A percentile compares a stretch with the other conserved stretches of the same genome.
Evolutionary conservation across 1,139 yeast genomes (phyloP).

Genomic region (Meyerozyma carpophila): DNA sequence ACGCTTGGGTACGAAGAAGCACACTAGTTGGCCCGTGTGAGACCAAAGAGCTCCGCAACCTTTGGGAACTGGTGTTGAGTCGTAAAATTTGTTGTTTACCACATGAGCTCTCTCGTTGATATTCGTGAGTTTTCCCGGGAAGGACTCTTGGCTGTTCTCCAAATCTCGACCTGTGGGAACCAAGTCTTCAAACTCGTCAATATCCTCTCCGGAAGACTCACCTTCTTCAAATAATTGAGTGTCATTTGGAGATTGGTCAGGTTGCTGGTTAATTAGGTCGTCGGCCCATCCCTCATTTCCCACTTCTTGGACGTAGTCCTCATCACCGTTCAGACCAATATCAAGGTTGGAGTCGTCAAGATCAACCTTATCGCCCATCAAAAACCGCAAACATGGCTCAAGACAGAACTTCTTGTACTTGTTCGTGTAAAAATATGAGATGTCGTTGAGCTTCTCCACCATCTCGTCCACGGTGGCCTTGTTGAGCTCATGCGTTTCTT

Average conservation of each 20-base stretch:
- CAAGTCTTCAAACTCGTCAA: constrained; percentile 28
- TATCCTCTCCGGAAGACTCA: constrained; percentile 29
- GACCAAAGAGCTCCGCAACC: constrained; percentile 94
- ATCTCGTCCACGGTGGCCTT: constrained; percentile 46
- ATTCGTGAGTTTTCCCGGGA: neutral
- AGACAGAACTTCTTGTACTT: constrained; percentile 60
- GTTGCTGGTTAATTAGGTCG: constrained; percentile 37
- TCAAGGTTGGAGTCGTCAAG: constrained; percentile 28
- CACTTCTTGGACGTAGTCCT: constrained; percentile 24
- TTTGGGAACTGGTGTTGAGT: constrained; percentile 85
- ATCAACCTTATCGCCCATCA: constrained; percentile 77
- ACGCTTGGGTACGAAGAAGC: constrained; percentile 68
- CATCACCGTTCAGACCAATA: constrained; percentile 11
- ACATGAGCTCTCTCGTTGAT: neutral
- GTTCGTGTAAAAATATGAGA: constrained; percentile 53
- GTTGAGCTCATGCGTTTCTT: constrained; percentile 68
- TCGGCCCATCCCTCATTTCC: constrained; percentile 45
- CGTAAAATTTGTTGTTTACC: constrained; percentile 32
- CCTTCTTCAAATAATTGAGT: constrained; percentile 19
- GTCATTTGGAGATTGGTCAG: constrained; percentile 13
- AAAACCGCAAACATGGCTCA: constrained; percentile 71
- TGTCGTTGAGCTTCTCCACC: constrained; percentile 44
- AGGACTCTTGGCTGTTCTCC: neutral
- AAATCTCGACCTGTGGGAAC: constrained; percentile 15
- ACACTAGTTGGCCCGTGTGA: constrained; percentile 67